phyloP scores from a whole-genome alignment of 1,284 basidiomycete genomes.

The Apiotrichum laibachii region DNA sequence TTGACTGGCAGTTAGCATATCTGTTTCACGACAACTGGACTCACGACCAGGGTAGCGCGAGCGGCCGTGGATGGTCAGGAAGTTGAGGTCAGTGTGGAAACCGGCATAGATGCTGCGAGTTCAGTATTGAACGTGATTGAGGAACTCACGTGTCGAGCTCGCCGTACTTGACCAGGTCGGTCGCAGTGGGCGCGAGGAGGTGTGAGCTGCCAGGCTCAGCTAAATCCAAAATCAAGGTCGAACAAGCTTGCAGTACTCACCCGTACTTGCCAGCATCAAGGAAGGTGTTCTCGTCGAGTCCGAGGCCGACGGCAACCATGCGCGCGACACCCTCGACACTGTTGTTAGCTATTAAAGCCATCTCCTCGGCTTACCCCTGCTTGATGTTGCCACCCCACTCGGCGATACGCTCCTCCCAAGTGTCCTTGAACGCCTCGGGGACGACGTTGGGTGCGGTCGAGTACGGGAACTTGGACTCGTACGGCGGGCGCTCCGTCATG shows the following conservation, averaged over 20 bases:
- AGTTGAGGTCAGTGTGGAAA: constrained; percentile 65
- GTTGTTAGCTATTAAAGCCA: constrained; percentile 15
- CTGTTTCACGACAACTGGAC: constrained; percentile 4
- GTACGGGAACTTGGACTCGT: constrained; percentile 69
- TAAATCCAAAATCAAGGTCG: neutral
- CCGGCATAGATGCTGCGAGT: constrained; percentile 75
- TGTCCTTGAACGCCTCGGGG: constrained; percentile 60
- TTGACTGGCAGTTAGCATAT: constrained; percentile 51
- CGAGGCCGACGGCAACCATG: constrained; percentile 78
- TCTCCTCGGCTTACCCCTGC: constrained; percentile 61
- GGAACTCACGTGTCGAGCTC: constrained; percentile 55
- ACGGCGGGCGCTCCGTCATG: constrained; percentile 73
- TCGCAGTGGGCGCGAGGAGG: constrained; percentile 84
- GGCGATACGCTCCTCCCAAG: constrained; percentile 66
- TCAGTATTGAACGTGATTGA: neutral
- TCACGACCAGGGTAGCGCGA: constrained; percentile 56
- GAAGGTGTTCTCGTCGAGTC: constrained; percentile 65
- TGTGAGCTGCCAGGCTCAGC: constrained; percentile 62
- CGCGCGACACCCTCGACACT: constrained; percentile 76
- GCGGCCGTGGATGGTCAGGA: constrained; percentile 78
- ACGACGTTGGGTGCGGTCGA: constrained; percentile 77
- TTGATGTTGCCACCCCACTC: constrained; percentile 84
- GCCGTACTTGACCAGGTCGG: constrained; percentile 75
- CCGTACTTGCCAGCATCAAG: constrained; percentile 75
- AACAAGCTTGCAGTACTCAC: constrained; percentile 51